A percentile compares a stretch with the other conserved stretches of the same genome.
phyloP scores from a whole-genome alignment of 1,284 basidiomycete genomes.

The Cryptococcus sp. region DNA sequence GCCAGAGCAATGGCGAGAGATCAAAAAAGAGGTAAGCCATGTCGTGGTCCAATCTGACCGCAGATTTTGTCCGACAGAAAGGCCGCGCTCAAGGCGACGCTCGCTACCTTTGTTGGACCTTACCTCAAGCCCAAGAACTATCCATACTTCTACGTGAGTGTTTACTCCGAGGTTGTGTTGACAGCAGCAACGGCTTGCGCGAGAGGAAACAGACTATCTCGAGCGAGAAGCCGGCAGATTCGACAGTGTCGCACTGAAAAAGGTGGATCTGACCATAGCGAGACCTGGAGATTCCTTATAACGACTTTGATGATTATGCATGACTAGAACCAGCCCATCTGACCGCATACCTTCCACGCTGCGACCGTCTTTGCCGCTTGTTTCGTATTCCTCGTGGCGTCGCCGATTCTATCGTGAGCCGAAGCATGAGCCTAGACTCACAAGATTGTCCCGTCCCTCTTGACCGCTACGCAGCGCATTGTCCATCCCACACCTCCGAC shows the following conservation, averaged over 20 bases:
- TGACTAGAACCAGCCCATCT: conserved; percentile 12
- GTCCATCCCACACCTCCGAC: conserved; percentile 14
- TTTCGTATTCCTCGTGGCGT: conserved; percentile 27
- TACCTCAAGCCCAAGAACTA: conserved; percentile 32
- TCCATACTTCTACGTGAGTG: conserved; percentile 30
- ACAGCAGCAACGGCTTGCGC: conserved; percentile 23
- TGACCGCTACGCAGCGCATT: conserved; percentile 10
- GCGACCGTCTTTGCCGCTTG: conserved; percentile 27
- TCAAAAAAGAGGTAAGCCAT: conserved; percentile 32
- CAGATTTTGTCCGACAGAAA: conserved; percentile 26
- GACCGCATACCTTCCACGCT: conserved; percentile 27
- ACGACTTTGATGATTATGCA: no score
- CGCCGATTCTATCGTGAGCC: conserved; percentile 6
- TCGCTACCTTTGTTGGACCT: conserved; percentile 26
- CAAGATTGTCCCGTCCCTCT: conserved; percentile 14
- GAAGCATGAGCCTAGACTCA: conserved; percentile 10
- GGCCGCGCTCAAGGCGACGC: conserved; percentile 26
- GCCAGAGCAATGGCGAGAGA: conserved; percentile 36
- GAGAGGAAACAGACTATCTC: conserved; percentile 42
- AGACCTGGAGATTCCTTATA: no score
- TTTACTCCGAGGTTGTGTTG: background rate
- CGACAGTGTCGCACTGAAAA: conserved; percentile 10
- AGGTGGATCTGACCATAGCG: no score
- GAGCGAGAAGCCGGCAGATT: conserved; percentile 44
- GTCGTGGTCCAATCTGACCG: background rate